These are phyloP conservation scores for Pseudofabraea citricarpa DNA, from an alignment of 2,329 filamentous ascomycete species.

Conservation along the genomic window DNA sequence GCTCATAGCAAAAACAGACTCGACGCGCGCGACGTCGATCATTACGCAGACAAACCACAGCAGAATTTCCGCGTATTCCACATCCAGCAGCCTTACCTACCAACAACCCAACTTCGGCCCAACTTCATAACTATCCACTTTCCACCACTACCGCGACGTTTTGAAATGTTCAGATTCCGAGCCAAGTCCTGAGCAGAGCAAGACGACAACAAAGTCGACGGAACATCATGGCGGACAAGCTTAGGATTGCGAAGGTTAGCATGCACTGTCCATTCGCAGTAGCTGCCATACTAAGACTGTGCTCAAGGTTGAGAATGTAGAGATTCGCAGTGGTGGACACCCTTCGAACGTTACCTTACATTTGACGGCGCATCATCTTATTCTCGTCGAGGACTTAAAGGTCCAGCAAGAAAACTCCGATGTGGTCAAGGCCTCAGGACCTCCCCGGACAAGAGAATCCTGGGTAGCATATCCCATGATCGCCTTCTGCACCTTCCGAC, in stretches of 20 bases:
- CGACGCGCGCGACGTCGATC: too few species aligned
- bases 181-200: conserved; percentile 14
- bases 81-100: too few species aligned
- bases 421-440: conserved; percentile 31
- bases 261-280: background rate
- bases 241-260: conserved; percentile 39
- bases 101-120: too few species aligned
- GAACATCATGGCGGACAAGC: conserved; percentile 34
- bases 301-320: conserved; percentile 53
- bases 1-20: too few species aligned
- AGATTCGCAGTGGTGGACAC: conserved; percentile 53
- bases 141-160: too few species aligned
- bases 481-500: conserved; percentile 70
- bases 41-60: too few species aligned
- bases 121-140: too few species aligned
- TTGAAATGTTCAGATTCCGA: too few species aligned
- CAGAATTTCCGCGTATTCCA: too few species aligned
- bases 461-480: conserved; percentile 98
- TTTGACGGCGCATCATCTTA: conserved; percentile 57
- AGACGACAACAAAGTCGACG: conserved; percentile 10
- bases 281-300: conserved; percentile 8
- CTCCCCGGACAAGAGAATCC: conserved; percentile 57
- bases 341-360: conserved; percentile 52
- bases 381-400: conserved; percentile 30
- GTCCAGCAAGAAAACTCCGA: conserved; percentile 15